Conservation (phyloP, 768 basidiomycete genomes). For the Psilocybe sp. region DNA sequence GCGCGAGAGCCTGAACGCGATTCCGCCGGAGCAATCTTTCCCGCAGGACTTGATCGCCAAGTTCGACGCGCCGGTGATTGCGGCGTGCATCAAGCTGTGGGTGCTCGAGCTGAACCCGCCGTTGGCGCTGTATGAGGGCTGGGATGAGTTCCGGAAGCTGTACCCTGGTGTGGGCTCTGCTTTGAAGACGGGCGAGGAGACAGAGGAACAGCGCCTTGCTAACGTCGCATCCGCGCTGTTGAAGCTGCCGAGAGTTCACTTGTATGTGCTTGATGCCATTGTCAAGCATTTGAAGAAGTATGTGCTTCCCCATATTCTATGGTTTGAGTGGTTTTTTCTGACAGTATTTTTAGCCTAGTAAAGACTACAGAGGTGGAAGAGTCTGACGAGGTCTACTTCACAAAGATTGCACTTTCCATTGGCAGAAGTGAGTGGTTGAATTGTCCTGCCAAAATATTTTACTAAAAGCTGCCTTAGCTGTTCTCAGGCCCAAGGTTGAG, state of each 20-base stretch:
- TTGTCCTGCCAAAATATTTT: constrained; percentile 5
- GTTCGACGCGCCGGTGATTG: constrained; percentile 86
- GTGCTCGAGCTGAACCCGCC: constrained; percentile 89
- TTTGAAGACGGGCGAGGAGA: constrained; percentile 46
- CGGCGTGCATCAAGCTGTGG: constrained; percentile 86
- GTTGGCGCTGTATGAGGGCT: constrained; percentile 79
- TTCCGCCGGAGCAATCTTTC: constrained; percentile 58
- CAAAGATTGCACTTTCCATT: constrained; percentile 84
- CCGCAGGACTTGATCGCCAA: constrained; percentile 49
- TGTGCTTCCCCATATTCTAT: constrained; percentile 21
- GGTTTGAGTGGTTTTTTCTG: background rate
- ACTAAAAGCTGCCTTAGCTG: constrained; percentile 40
- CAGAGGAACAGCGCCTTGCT: constrained; percentile 59
- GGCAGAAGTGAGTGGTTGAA: constrained; percentile 66
- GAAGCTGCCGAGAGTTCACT: constrained; percentile 73
- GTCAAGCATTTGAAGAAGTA: constrained; percentile 75
- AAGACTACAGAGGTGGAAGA: constrained; percentile 69
- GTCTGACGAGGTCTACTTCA: constrained; percentile 72
- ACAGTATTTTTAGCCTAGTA: constrained; percentile 51
- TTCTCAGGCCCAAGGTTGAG: constrained; percentile 81
- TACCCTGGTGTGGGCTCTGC: constrained; percentile 77
- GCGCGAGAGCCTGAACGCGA: constrained; percentile 76
- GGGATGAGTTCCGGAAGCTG: constrained; percentile 87
- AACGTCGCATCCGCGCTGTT: constrained; percentile 62
- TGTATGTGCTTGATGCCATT: constrained; percentile 77